A percentile compares a stretch with the other conserved stretches of the same genome.
Evolutionary conservation across 371 early-diverging fungal genomes (phyloP).

Genomic region (Lichtheimia ornata): DNA sequence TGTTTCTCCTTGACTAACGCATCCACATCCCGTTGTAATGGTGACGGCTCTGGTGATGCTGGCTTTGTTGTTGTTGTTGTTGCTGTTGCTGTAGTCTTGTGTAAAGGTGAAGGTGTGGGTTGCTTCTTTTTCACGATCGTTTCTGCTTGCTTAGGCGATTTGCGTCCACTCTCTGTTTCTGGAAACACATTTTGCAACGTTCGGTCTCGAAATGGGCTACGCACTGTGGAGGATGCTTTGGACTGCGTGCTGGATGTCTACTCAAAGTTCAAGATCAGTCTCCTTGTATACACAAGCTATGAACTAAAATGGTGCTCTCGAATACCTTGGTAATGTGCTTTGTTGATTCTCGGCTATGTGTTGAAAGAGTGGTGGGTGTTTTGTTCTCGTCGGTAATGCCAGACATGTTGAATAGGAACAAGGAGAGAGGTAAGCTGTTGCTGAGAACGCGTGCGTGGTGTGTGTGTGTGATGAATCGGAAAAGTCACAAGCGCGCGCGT

Average conservation of each 20-base stretch:
- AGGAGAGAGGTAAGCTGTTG: background rate
- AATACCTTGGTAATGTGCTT: background rate
- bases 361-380: background rate
- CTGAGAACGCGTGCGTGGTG: background rate
- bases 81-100: constrained; percentile 1
- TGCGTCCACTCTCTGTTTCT: background rate
- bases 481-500: too few species aligned
- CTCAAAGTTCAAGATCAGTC: background rate
- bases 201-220: constrained; percentile 5
- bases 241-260: background rate
- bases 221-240: background rate
- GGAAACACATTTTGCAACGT: background rate
- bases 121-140: too few species aligned
- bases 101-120: too few species aligned
- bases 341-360: background rate
- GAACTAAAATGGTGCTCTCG: background rate
- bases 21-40: background rate
- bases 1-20: constrained; percentile 3
- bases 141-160: too few species aligned
- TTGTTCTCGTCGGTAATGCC: background rate
- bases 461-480: background rate
- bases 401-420: background rate
- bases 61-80: background rate
- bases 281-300: background rate
- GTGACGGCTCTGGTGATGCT: background rate